Evolutionary conservation across 257 asterid species (phyloP).

Genomic region (Ligustrum vulgare): DNA sequence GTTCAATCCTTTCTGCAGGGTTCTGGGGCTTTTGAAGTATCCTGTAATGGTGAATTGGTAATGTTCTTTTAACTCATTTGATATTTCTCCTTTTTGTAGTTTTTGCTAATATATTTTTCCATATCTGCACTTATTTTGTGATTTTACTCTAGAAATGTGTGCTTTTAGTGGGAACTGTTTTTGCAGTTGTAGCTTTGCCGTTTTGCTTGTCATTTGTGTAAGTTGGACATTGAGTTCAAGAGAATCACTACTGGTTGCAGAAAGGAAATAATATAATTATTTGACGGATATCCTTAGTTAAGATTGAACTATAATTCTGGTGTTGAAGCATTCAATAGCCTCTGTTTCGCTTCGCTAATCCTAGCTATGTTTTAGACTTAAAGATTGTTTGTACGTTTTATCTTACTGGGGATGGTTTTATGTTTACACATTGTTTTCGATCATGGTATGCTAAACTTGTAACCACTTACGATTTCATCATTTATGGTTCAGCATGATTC

Average conservation of each 20-base stretch:
- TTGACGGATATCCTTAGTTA: not conserved
- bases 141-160: conserved; percentile 3
- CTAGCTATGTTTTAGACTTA: not conserved
- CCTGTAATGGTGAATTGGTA: conserved; percentile 84
- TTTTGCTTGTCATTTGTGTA: not conserved
- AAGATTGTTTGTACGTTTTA: no score
- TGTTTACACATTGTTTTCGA: not conserved
- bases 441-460: no score
- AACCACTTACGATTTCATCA: no score
- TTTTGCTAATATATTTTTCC: not conserved
- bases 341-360: not conserved
- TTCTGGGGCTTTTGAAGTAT: conserved; percentile 92
- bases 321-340: not conserved
- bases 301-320: not conserved
- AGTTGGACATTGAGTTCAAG: not conserved
- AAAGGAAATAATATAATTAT: not conserved
- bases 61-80: conserved; percentile 17
- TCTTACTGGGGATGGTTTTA: not conserved
- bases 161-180: not conserved
- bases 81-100: not conserved
- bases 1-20: conserved; percentile 82
- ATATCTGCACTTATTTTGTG: not conserved
- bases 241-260: not conserved
- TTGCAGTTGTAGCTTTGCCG: not conserved
- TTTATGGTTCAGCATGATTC: not conserved